Conservation (phyloP, 2,329 filamentous ascomycete genomes). For the Diaporthe velutina region DNA sequence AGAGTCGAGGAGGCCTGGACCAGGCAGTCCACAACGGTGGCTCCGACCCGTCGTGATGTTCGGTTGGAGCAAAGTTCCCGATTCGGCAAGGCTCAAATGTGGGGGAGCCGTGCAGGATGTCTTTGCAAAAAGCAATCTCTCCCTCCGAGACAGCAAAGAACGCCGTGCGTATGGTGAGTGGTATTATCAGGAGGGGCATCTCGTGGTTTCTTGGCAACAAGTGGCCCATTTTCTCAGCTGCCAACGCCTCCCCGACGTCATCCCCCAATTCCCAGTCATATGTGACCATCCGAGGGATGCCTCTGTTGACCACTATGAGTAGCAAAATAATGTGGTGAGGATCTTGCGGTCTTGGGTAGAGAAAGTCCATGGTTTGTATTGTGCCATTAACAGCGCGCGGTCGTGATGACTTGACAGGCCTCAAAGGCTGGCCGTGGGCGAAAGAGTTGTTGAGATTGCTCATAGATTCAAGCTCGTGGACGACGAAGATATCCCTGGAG, state of each 20-base stretch:
- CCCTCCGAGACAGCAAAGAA: slow-evolving; percentile 77
- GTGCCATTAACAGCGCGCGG: slow-evolving; percentile 71
- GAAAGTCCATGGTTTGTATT: slow-evolving; percentile 90
- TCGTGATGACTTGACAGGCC: slow-evolving; percentile 67
- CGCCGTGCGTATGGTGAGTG: slow-evolving; percentile 76
- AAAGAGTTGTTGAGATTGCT: slow-evolving; percentile 64
- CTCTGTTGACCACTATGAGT: slow-evolving; percentile 67
- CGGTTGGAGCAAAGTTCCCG: slow-evolving; percentile 54
- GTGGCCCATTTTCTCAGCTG: slow-evolving; percentile 62
- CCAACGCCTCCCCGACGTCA: slow-evolving; percentile 59
- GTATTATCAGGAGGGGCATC: slow-evolving; percentile 78
- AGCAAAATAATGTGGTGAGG: slow-evolving; percentile 82
- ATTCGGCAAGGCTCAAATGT: slow-evolving; percentile 61
- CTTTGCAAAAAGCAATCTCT: slow-evolving; percentile 68
- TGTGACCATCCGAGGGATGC: slow-evolving; percentile 64
- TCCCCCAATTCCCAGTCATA: slow-evolving; percentile 73
- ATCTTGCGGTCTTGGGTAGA: slow-evolving; percentile 77
- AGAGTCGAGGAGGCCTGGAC: slow-evolving; percentile 80
- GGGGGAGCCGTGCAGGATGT: slow-evolving; percentile 65
- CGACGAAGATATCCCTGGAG: slow-evolving; percentile 75
- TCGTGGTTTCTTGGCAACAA: slow-evolving; percentile 64
- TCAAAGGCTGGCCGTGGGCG: slow-evolving; percentile 56
- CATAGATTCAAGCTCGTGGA: slow-evolving; percentile 77
- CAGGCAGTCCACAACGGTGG: slow-evolving; percentile 84
- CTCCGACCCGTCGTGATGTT: slow-evolving; percentile 60